Percentiles rank a stretch among this genome's conserved stretches.
Conservation (phyloP, 176 grass and related monocot species). For the Rhynchospora tenuis region DNA sequence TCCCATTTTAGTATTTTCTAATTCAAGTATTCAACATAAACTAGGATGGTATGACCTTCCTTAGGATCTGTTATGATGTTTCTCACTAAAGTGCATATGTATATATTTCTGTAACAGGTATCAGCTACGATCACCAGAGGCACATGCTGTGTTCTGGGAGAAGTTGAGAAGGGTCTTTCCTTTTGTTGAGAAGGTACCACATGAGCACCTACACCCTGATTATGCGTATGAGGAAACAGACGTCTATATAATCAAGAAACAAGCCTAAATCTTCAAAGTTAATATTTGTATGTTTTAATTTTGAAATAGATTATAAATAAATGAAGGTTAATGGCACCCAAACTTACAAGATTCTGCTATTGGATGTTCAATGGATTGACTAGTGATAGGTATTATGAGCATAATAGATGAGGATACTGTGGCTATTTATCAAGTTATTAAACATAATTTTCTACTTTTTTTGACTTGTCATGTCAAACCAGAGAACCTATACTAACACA, state of each 20-base stretch:
- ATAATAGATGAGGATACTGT: background rate
- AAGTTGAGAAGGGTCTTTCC: slow-evolving; percentile 45
- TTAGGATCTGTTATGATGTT: too few species aligned
- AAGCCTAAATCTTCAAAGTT: slow-evolving; percentile 8
- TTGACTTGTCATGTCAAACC: background rate
- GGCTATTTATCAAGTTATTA: background rate
- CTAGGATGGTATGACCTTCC: too few species aligned
- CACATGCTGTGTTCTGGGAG: slow-evolving; percentile 71
- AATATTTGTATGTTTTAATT: background rate
- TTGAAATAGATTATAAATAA: background rate
- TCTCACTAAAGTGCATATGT: background rate
- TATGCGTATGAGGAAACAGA: slow-evolving; percentile 78
- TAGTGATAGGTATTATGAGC: background rate
- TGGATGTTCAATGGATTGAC: background rate
- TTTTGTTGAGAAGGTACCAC: slow-evolving; percentile 64
- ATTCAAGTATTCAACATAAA: background rate
- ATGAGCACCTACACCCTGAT: slow-evolving; percentile 70
- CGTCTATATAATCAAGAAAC: slow-evolving; percentile 66
- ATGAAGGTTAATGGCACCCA: background rate
- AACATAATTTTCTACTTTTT: background rate
- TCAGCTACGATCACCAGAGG: slow-evolving; percentile 77
- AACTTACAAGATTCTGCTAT: background rate
- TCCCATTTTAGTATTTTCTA: background rate
- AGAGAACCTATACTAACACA: too few species aligned
- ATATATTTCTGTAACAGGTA: slow-evolving; percentile 35